These are phyloP conservation scores for Hydnomerulius pinastri DNA, from an alignment of 768 basidiomycete species.

Conservation along the genomic window DNA sequence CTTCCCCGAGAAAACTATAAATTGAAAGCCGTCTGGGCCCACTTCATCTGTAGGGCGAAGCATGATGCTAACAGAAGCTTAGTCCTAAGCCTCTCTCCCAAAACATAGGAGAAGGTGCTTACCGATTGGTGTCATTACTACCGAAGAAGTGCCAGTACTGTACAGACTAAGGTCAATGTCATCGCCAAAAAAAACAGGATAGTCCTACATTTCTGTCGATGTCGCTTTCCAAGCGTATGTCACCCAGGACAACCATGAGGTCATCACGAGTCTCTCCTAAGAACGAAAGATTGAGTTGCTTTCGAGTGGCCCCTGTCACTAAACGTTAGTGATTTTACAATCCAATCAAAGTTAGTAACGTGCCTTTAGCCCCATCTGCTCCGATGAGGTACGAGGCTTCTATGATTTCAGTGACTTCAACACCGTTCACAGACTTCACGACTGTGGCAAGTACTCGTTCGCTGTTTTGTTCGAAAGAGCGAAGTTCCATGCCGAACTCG, in stretches of 20 bases:
- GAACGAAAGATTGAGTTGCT: constrained; percentile 10
- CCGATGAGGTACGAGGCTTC: constrained; percentile 13
- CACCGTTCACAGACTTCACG: background rate
- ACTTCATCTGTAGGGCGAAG: constrained; percentile 35
- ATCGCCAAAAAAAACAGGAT: background rate
- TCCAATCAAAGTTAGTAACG: background rate
- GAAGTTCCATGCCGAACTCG: constrained; percentile 38
- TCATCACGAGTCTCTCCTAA: constrained; percentile 33
- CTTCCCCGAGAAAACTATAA: constrained; percentile 27
- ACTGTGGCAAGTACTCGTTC: constrained; percentile 30
- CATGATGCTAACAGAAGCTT: constrained; percentile 24
- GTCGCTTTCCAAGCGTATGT: constrained; percentile 39
- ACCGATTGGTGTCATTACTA: constrained; percentile 15
- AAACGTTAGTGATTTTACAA: too few relatives aligned
- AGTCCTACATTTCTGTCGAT: constrained; percentile 38
- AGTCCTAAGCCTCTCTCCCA: background rate
- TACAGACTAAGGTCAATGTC: too few relatives aligned
- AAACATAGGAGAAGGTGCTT: background rate
- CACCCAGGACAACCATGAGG: constrained; percentile 28
- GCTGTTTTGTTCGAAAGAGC: constrained; percentile 32
- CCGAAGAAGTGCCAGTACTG: constrained; percentile 55
- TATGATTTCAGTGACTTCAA: constrained; percentile 3
- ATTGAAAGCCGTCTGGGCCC: constrained; percentile 31
- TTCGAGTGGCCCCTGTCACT: constrained; percentile 4
- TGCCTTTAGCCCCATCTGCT: constrained; percentile 21